Conservation (phyloP, 2,329 filamentous ascomycete genomes). For the Geosmithia flava region DNA sequence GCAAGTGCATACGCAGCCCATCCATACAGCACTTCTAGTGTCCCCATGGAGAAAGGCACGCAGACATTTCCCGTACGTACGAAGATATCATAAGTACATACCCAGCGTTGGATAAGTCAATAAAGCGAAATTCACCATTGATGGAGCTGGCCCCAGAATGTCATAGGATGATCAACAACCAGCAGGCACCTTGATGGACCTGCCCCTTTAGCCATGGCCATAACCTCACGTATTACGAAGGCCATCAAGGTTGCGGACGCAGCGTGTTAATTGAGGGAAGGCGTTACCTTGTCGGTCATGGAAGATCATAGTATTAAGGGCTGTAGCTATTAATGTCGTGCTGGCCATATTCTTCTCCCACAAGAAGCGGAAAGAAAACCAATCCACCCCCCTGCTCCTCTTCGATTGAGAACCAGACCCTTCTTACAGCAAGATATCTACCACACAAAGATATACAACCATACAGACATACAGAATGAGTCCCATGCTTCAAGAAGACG, state of each 20-base stretch:
- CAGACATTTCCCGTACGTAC: no score
- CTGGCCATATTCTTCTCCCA: background rate
- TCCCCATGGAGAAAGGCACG: no score
- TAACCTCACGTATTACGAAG: background rate
- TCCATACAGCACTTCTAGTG: no score
- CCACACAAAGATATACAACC: background rate
- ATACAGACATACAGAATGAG: background rate
- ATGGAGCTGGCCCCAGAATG: no score
- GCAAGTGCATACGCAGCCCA: no score
- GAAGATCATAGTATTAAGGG: background rate
- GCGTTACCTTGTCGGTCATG: background rate
- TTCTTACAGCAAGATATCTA: background rate
- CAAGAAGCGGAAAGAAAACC: background rate
- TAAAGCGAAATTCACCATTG: background rate
- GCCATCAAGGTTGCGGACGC: background rate
- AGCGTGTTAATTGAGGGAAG: background rate
- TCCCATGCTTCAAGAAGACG: slow-evolving; percentile 9
- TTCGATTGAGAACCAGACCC: background rate
- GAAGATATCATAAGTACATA: no score
- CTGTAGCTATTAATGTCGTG: background rate
- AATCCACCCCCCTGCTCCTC: background rate
- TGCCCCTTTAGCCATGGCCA: background rate
- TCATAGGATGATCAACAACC: no score
- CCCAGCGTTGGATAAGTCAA: no score
- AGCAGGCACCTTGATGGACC: background rate